Conservation (phyloP, 2,329 filamentous ascomycete genomes). For the Aaosphaeria arxii region DNA sequence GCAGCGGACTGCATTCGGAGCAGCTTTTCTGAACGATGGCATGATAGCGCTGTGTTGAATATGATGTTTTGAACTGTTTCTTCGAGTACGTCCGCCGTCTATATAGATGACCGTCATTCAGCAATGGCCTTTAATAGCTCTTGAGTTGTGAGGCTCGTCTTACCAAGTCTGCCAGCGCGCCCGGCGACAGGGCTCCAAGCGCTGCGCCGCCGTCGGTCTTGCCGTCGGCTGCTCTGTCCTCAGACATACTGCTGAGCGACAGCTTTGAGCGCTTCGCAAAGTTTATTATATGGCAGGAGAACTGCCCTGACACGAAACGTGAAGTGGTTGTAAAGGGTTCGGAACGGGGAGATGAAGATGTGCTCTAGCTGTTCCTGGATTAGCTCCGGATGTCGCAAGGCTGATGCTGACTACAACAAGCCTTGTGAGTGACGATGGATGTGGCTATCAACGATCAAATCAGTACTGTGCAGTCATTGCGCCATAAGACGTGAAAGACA, state of each 20-base stretch:
- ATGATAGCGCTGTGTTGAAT: constrained; percentile 70
- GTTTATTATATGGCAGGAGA: constrained; percentile 8
- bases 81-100: constrained; percentile 58
- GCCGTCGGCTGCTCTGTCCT: constrained; percentile 31
- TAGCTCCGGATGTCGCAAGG: constrained; percentile 7
- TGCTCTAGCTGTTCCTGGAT: not conserved
- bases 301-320: constrained; percentile 14
- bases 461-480: too few relatives aligned
- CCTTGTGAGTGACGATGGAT: not conserved
- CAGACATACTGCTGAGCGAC: constrained; percentile 32
- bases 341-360: constrained; percentile 3
- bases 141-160: constrained; percentile 7
- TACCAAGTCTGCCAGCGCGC: constrained; percentile 32
- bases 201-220: constrained; percentile 21
- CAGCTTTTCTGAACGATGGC: constrained; percentile 75
- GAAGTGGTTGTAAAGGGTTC: constrained; percentile 13
- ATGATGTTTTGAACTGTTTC: constrained; percentile 75
- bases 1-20: constrained; percentile 64
- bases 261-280: constrained; percentile 12
- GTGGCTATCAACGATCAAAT: too few relatives aligned
- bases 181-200: constrained; percentile 22
- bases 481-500: too few relatives aligned
- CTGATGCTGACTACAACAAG: not conserved
- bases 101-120: constrained; percentile 11
- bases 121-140: constrained; percentile 17